Conservation (phyloP, 225 moss, liverwort and hornwort species). For the Straminergon stramineum region DNA sequence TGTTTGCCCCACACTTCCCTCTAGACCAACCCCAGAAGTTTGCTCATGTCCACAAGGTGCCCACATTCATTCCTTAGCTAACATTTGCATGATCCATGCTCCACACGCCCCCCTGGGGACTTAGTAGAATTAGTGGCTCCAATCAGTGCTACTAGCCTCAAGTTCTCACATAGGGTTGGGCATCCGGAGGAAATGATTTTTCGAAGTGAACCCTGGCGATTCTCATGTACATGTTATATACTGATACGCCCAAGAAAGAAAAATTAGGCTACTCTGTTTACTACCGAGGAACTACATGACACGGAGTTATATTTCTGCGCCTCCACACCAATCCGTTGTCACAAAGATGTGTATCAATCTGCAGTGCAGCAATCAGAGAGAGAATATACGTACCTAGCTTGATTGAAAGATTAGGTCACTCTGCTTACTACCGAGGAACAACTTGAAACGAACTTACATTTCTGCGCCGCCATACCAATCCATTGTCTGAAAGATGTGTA, state of each 20-base stretch:
- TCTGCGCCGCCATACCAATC: not conserved
- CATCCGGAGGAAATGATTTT: not conserved
- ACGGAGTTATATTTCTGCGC: not conserved
- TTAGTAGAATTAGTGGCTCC: not conserved
- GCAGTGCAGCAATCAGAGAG: not conserved
- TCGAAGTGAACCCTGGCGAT: not conserved
- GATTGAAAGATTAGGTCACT: not conserved
- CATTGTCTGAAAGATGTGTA: not conserved
- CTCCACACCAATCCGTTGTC: not conserved
- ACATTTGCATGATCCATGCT: not conserved
- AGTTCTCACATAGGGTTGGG: not conserved
- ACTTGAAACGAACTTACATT: not conserved
- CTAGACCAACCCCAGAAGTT: constrained; percentile 86
- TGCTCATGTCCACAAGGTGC: constrained; percentile 78
- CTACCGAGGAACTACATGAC: not conserved
- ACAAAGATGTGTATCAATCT: not conserved
- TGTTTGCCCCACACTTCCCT: constrained; percentile 83
- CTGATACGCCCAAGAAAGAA: not conserved
- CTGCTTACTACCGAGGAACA: not conserved
- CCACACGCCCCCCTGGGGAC: not conserved
- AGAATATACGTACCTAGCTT: not conserved
- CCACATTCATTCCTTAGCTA: not conserved
- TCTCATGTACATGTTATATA: not conserved
- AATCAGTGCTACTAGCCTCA: not conserved
- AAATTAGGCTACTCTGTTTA: not conserved